Percentiles rank a stretch among this genome's conserved stretches.
Evolutionary conservation across 208 protist genomes (phyloP).

Genomic region (Trichomonas tenax): DNA sequence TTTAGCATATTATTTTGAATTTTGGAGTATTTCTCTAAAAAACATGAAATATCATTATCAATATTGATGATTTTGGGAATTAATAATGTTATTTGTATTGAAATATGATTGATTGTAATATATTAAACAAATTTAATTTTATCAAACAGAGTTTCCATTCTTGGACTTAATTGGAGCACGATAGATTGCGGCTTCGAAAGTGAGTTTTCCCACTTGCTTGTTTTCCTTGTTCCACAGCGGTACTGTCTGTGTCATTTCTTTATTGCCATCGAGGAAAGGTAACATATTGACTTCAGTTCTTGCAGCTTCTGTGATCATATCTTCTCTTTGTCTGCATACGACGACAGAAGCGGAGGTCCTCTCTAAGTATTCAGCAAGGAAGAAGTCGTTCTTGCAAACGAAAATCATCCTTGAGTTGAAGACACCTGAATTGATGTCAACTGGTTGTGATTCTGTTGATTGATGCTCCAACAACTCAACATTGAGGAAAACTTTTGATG

Average conservation of each 20-base stretch:
- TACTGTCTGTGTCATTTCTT: neutral
- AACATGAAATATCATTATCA: too few species aligned
- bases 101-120: too few species aligned
- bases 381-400: conserved; percentile 2
- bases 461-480: neutral
- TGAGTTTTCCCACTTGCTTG: neutral
- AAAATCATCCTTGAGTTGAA: neutral
- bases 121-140: too few species aligned
- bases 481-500: neutral
- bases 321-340: neutral
- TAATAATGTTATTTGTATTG: too few species aligned
- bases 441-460: neutral
- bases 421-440: neutral
- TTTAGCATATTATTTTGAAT: too few species aligned
- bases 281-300: neutral
- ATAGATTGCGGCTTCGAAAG: neutral
- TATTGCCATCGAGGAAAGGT: neutral
- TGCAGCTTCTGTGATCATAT: neutral
- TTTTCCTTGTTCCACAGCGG: neutral
- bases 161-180: neutral
- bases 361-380: neutral
- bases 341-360: neutral
- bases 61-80: too few species aligned
- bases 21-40: too few species aligned
- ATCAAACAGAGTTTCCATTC: neutral